Evolutionary conservation across 2,329 filamentous ascomycete genomes (phyloP).

Genomic region (Penicillium sp.): DNA sequence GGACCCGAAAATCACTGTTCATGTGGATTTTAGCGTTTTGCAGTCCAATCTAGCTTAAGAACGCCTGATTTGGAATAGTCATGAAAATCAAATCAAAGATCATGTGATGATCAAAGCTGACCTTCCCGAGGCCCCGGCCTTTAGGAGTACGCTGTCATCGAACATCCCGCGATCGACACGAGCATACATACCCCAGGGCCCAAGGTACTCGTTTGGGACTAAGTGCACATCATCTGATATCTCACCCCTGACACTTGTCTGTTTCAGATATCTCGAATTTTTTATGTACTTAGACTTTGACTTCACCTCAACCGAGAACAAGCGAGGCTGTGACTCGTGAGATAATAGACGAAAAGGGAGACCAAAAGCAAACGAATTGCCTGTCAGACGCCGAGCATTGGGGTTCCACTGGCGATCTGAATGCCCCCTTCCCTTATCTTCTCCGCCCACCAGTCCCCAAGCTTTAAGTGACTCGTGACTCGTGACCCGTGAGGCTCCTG

Average conservation of each 20-base stretch:
- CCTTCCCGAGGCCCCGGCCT: background rate
- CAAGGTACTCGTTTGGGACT: background rate
- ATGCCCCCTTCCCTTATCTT: background rate
- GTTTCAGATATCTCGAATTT: background rate
- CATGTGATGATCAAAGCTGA: background rate
- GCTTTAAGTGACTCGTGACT: no score
- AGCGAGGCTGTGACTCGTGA: no score
- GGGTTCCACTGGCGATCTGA: background rate
- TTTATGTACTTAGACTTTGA: background rate
- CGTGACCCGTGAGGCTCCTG: constrained; percentile 9
- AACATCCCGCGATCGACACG: background rate
- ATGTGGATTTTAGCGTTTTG: background rate
- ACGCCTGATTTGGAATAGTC: background rate
- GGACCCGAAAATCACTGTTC: background rate
- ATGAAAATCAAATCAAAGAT: background rate
- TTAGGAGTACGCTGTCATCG: background rate
- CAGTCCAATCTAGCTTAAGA: background rate
- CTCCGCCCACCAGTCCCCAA: constrained; percentile 3
- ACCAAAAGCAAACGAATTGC: background rate
- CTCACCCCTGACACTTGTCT: background rate
- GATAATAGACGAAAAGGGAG: background rate
- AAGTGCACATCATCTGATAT: background rate
- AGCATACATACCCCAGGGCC: no score
- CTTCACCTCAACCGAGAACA: background rate
- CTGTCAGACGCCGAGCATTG: background rate